Base-by-base conservation (phyloP, 768 basidiomycete genomes). In the Leccinum variicolor region DNA sequence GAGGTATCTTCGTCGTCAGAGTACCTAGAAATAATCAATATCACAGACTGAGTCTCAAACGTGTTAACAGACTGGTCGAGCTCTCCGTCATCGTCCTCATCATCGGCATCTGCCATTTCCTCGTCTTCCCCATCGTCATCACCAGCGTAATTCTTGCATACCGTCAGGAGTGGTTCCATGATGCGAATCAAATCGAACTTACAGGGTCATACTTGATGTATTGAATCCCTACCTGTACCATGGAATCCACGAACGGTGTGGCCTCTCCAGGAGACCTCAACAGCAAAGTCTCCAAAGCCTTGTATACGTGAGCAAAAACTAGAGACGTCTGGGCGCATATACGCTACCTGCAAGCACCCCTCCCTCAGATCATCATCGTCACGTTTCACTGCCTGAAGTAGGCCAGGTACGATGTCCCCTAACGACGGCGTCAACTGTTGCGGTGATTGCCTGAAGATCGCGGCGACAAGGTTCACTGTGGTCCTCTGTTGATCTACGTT, bases 1-100 rank as follows among this genome's bases (percentile, higher is more conserved):
- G 96, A 98, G 11, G 90, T 92, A 68, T 99, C 97, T 71, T 98
- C 97, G 57, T 99, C 97, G 64, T 99, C 97, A 6, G 93, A 94
- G 72, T 97, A 98, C 61, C 92, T 95, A 62, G 26, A 53, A 36
- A 25, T 29, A 13, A 47, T 60, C 46, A 50, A 14, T 53, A 61
- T 25, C 9, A 3, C 31, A 36, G 36, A 55, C 13, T 51, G 19
- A 8, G 26, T 21, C 11, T 4, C 36, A 0, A 9, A 34, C 19
- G 17, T 3, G 25, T 62, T 41, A 13, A 75, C 87, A 66, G 65
- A 90, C 88, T 90, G 88, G 62, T 89, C 87, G 21, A 89, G 81
- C 21, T 89, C 90, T 17, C 82, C 92, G 7, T 92, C 91, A 4
- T 91, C 92, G 1, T 92, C 92, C 0, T 90, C 88, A 0, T 89